These are phyloP conservation scores for Neobulgaria alba DNA, from an alignment of 2,329 filamentous ascomycete genomes.

Conservation along the genomic window DNA sequence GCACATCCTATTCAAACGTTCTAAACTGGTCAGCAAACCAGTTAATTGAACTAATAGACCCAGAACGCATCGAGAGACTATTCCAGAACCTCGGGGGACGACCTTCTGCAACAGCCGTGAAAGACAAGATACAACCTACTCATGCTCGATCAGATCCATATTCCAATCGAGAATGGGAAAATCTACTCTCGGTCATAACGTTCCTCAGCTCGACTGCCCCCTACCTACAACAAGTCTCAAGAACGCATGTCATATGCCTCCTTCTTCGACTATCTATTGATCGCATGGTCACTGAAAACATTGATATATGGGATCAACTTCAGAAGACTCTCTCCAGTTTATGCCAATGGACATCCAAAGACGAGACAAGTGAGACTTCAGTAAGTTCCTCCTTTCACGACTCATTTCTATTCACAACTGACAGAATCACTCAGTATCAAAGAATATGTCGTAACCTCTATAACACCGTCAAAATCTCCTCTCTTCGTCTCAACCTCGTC, in stretches of 20 bases:
- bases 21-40: constrained; percentile 40
- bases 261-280: constrained; percentile 50
- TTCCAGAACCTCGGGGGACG: constrained; percentile 52
- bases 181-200: constrained; percentile 5
- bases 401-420: neutral
- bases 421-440: constrained; percentile 35
- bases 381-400: constrained; percentile 23
- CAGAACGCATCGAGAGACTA: constrained; percentile 39
- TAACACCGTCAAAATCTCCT: constrained; percentile 37
- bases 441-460: constrained; percentile 41
- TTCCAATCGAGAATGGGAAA: constrained; percentile 18
- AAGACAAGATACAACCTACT: constrained; percentile 16
- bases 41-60: constrained; percentile 36
- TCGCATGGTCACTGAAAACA: constrained; percentile 37
- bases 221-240: constrained; percentile 19
- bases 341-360: constrained; percentile 33
- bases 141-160: constrained; percentile 17
- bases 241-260: constrained; percentile 34
- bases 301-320: constrained; percentile 33
- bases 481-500: constrained; percentile 50
- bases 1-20: constrained; percentile 49
- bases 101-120: constrained; percentile 33
- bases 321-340: constrained; percentile 38
- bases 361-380: constrained; percentile 29
- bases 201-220: constrained; percentile 20